Evolutionary conservation across 2,329 filamentous ascomycete species (phyloP).

Genomic region (Thielaviopsis punctulata): DNA sequence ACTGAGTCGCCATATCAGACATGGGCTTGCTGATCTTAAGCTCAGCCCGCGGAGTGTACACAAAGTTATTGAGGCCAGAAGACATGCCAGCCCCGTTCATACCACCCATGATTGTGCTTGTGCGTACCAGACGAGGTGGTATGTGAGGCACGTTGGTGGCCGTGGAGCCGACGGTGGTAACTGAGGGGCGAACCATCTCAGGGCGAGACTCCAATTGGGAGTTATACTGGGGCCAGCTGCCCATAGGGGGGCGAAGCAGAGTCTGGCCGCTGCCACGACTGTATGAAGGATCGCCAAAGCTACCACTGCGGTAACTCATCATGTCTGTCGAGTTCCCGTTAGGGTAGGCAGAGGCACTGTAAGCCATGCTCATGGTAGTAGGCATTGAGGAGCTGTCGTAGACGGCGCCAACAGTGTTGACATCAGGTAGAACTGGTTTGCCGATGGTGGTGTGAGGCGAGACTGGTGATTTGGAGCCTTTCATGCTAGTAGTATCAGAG

Average conservation of each 20-base stretch:
- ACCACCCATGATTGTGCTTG: conserved; percentile 32
- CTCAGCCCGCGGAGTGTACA: conserved; percentile 67
- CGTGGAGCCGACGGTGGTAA: conserved; percentile 27
- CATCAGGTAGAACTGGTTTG: conserved; percentile 20
- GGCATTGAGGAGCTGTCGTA: neutral
- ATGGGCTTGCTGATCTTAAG: conserved; percentile 76
- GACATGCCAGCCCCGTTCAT: conserved; percentile 21
- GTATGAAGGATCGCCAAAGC: conserved; percentile 29
- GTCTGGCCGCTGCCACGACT: conserved; percentile 23
- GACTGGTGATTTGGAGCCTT: conserved; percentile 25
- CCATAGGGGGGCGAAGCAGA: conserved; percentile 22
- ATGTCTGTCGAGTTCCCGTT: conserved; percentile 30
- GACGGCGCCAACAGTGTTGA: neutral
- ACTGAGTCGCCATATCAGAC: conserved; percentile 66
- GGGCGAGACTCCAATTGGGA: conserved; percentile 24
- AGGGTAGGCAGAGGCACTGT: conserved; percentile 19
- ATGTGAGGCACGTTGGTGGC: conserved; percentile 31
- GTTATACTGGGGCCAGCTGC: conserved; percentile 28
- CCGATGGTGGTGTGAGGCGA: conserved; percentile 21
- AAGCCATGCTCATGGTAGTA: neutral
- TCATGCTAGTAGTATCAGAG: conserved; percentile 29
- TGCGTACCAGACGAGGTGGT: conserved; percentile 37
- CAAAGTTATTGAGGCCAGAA: conserved; percentile 54
- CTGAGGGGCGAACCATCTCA: conserved; percentile 14
- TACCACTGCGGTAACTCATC: conserved; percentile 37